Percentiles rank a stretch among this genome's conserved stretches.
Conservation (phyloP, 2,329 filamentous ascomycete species). For the Colletotrichum camelliae region DNA sequence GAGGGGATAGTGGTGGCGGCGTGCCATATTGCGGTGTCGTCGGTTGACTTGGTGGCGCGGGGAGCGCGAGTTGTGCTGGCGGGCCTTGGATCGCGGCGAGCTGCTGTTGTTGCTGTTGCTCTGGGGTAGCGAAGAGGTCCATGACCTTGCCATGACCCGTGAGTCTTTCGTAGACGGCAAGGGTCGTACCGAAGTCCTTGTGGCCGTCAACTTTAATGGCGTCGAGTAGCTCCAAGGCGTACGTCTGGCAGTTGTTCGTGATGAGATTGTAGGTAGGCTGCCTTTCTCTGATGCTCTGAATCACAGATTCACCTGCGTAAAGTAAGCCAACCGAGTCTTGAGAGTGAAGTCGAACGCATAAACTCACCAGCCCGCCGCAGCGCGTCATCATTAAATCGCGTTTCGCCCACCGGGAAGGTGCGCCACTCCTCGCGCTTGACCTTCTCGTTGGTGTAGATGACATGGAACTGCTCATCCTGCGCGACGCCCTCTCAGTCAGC, state of each 20-base stretch:
- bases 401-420: slow-evolving; percentile 56
- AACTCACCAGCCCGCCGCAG: slow-evolving; percentile 50
- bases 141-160: slow-evolving; percentile 54
- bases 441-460: slow-evolving; percentile 61
- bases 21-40: slow-evolving; percentile 26
- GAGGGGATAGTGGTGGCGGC: not conserved
- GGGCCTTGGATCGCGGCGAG: not conserved
- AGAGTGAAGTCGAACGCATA: not conserved
- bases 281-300: slow-evolving; percentile 53
- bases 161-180: slow-evolving; percentile 57
- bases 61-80: slow-evolving; percentile 31
- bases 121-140: slow-evolving; percentile 52
- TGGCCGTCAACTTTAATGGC: slow-evolving; percentile 56
- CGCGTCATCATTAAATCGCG: slow-evolving; percentile 60
- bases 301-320: slow-evolving; percentile 53
- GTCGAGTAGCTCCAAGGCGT: slow-evolving; percentile 57
- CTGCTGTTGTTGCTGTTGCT: slow-evolving; percentile 26
- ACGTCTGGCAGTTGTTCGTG: slow-evolving; percentile 66
- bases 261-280: slow-evolving; percentile 62
- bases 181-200: slow-evolving; percentile 57
- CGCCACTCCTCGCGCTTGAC: slow-evolving; percentile 53
- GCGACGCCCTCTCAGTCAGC: not conserved
- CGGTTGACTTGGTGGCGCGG: slow-evolving; percentile 52
- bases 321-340: fast-evolving
- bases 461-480: slow-evolving; percentile 58